These are phyloP conservation scores for Globisporangium cystogenes DNA, from an alignment of 352 stramenopile species.

Conservation along the genomic window DNA sequence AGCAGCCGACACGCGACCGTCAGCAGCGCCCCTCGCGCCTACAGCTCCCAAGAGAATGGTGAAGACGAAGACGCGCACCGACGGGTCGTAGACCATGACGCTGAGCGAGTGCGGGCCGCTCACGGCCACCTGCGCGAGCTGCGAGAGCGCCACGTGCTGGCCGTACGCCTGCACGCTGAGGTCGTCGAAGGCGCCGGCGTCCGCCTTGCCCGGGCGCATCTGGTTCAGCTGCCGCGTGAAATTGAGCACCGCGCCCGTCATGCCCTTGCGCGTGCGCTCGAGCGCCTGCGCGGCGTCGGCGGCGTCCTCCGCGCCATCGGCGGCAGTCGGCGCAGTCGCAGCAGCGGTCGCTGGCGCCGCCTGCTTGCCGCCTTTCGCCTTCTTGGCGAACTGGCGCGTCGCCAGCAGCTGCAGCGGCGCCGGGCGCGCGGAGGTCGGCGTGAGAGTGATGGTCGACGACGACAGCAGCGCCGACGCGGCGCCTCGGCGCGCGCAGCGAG, in stretches of 20 bases:
- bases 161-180: constrained; percentile 79
- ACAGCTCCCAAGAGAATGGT: not conserved
- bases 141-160: constrained; percentile 65
- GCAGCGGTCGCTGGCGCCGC: constrained; percentile 6
- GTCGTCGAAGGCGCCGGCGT: constrained; percentile 80
- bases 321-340: constrained; percentile 3
- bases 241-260: constrained; percentile 70
- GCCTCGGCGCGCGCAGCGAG: constrained; percentile 3
- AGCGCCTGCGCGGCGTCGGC: constrained; percentile 25
- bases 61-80: constrained; percentile 27
- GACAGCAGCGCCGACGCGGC: not conserved
- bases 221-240: constrained; percentile 67
- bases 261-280: constrained; percentile 73
- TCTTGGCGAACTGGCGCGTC: constrained; percentile 61
- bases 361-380: constrained; percentile 40
- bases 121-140: constrained; percentile 75
- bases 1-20: not conserved
- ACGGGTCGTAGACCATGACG: constrained; percentile 77
- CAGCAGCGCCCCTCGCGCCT: not conserved
- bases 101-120: constrained; percentile 54
- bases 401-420: constrained; percentile 2
- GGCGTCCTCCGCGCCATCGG: constrained; percentile 4
- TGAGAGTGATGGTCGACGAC: not conserved
- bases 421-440: not conserved
- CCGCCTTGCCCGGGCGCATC: constrained; percentile 74